Evolutionary conservation across 768 basidiomycete species (phyloP), one percentile per base, ranked within the genome.

Genomic region (Lentinula detonsa): DNA sequence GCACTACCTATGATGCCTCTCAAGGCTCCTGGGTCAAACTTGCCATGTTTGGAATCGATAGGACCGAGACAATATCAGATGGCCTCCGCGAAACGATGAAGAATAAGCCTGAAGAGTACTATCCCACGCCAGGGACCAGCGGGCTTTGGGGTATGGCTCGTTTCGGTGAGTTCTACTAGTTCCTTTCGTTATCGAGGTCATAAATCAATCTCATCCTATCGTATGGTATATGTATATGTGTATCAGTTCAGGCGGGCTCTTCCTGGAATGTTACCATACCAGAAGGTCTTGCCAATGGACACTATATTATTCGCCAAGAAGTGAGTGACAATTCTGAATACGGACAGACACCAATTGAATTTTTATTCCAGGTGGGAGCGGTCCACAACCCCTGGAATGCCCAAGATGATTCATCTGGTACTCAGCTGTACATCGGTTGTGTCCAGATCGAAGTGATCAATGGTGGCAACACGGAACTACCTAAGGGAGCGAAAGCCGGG

Each of bases 381-480:
- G 40, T 60, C 16, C 59, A 60, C 48, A 46, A 45, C 21, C 45
- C 45, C 10, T 46, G 48, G 48, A 48, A 40, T 31, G 42, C 59
- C 16, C 23, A 48, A 16, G 49, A 51, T 28, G 33, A 33, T 58
- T 46, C 42, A 7, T 58, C 57, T 31, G 60, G 57, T 15, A 55
- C 61, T 21, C 59, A 60, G 59, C 45, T 49, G 16, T 60, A 60
- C 23, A 51, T 60, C 31, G 64, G 64, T 4, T 68, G 67, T 34
- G 64, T 68, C 45, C 65, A 66, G 34, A 35, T 68, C 2, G 57
- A 68, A n/a, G 64, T 68, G 18, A 60, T 50, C 16, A 57, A 63
- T 45, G 65, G 67, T 28, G 67, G 67, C 3, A 45, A 54, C 37
- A 15, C 51, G 4, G 37, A 62, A 21, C 65, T 68, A 34, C 67